These are phyloP conservation scores for Globisporangium recalcitrans DNA, from an alignment of 352 stramenopile species.

Conservation along the genomic window DNA sequence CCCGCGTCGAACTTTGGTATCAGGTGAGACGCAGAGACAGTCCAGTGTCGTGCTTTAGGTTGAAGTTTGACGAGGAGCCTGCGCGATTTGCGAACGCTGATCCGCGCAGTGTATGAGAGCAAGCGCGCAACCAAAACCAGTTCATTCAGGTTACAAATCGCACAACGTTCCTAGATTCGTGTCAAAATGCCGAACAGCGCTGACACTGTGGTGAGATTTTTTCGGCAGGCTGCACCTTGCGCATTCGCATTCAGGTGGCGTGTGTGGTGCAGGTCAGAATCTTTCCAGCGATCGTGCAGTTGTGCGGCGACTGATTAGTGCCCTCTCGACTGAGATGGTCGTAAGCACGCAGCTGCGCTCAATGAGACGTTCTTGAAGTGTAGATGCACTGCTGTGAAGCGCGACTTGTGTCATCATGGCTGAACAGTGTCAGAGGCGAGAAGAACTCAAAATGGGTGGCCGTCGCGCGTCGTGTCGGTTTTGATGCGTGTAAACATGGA, in stretches of 20 bases:
- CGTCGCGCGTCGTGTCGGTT: too few species aligned
- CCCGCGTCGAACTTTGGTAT: neutral
- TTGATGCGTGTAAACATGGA: too few species aligned
- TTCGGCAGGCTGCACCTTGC: neutral
- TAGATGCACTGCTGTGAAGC: neutral
- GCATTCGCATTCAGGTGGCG: neutral
- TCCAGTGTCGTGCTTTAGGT: neutral
- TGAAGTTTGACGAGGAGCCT: neutral
- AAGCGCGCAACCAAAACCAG: too few species aligned
- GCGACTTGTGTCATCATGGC: neutral
- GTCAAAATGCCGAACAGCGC: too few species aligned
- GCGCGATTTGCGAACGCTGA: too few species aligned
- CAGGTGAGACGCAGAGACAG: neutral
- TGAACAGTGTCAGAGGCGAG: neutral
- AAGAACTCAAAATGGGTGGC: too few species aligned
- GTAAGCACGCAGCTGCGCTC: constrained; percentile 4
- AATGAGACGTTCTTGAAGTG: neutral
- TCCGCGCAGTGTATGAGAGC: too few species aligned
- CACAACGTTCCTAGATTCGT: too few species aligned
- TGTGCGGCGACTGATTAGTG: neutral
- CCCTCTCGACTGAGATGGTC: constrained; percentile 1
- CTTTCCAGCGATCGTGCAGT: neutral
- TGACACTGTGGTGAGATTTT: neutral
- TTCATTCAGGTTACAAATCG: too few species aligned
- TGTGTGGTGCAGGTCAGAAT: neutral